Evolutionary conservation across 139 green algal genomes (phyloP).

Genomic region (Astrephomene gubernaculifera): DNA sequence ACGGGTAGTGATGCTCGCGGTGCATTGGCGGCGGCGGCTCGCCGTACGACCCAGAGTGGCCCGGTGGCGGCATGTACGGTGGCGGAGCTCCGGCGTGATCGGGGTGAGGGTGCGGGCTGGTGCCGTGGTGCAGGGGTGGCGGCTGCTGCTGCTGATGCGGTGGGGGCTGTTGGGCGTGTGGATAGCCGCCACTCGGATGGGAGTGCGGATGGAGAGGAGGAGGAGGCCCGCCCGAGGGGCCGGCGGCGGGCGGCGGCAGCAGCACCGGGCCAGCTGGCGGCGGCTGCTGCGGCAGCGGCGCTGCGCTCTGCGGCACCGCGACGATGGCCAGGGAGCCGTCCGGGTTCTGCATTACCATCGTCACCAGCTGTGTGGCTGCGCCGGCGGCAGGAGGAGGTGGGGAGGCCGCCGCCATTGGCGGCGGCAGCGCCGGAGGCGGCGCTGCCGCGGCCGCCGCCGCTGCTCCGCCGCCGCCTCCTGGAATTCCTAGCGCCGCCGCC

Average conservation of each 20-base stretch:
- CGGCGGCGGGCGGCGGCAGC: background rate
- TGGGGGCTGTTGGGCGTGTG: background rate
- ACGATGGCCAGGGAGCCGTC: slow-evolving; percentile 29
- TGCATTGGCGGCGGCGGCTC: slow-evolving; percentile 19
- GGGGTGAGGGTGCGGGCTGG: background rate
- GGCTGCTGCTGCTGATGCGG: background rate
- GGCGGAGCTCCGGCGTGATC: background rate
- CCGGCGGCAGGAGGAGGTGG: background rate
- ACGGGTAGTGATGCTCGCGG: slow-evolving; percentile 20
- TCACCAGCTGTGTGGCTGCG: slow-evolving; percentile 14
- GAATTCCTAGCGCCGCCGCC: slow-evolving; percentile 29
- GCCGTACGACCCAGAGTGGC: background rate
- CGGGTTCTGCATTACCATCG: slow-evolving; percentile 34
- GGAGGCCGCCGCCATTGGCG: background rate
- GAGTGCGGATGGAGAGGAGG: background rate
- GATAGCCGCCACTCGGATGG: background rate
- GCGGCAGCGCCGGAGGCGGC: background rate
- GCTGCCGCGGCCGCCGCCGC: background rate
- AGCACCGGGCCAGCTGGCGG: background rate
- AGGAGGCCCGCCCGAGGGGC: background rate
- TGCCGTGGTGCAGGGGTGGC: background rate
- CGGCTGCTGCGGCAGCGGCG: background rate
- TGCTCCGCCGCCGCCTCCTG: background rate
- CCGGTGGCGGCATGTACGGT: background rate
- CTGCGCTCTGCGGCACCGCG: background rate